Conservation (phyloP, 2,329 filamentous ascomycete genomes). For the Phyllosticta citrichinensis region DNA sequence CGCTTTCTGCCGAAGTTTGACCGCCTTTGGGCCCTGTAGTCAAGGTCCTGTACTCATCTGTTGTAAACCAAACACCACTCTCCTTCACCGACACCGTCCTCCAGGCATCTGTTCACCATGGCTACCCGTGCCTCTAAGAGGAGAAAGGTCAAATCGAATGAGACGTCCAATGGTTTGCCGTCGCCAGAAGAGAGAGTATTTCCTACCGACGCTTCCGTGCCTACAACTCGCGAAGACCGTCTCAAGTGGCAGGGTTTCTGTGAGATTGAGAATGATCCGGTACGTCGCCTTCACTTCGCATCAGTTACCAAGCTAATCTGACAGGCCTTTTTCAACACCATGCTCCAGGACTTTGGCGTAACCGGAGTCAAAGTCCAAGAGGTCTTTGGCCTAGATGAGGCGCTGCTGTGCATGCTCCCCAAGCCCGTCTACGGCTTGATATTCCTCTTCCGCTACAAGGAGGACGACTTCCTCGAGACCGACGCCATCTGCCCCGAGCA, state of each 20-base stretch:
- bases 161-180: background rate
- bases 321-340: slow-evolving; percentile 75
- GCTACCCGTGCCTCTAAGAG: slow-evolving; percentile 7
- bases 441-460: slow-evolving; percentile 68
- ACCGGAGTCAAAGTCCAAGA: slow-evolving; percentile 65
- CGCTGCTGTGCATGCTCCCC: slow-evolving; percentile 53
- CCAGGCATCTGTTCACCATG: background rate
- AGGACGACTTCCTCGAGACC: slow-evolving; percentile 37
- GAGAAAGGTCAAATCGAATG: slow-evolving; percentile 5
- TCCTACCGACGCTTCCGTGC: slow-evolving; percentile 7
- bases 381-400: slow-evolving; percentile 61
- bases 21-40: background rate
- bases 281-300: slow-evolving; percentile 30
- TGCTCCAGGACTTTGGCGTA: slow-evolving; percentile 71
- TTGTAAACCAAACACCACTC: background rate
- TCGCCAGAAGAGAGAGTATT: slow-evolving; percentile 1
- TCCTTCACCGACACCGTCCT: background rate
- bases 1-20: background rate
- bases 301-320: background rate
- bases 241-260: slow-evolving; percentile 59
- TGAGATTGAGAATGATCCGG: slow-evolving; percentile 85
- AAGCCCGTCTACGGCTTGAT: slow-evolving; percentile 77
- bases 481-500: slow-evolving; percentile 50
- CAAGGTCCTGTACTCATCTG: background rate
- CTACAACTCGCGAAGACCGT: slow-evolving; percentile 30